Percentiles rank a stretch among this genome's conserved stretches.
phyloP scores from a whole-genome alignment of 208 protist genomes.

The Leishmania tropica region DNA sequence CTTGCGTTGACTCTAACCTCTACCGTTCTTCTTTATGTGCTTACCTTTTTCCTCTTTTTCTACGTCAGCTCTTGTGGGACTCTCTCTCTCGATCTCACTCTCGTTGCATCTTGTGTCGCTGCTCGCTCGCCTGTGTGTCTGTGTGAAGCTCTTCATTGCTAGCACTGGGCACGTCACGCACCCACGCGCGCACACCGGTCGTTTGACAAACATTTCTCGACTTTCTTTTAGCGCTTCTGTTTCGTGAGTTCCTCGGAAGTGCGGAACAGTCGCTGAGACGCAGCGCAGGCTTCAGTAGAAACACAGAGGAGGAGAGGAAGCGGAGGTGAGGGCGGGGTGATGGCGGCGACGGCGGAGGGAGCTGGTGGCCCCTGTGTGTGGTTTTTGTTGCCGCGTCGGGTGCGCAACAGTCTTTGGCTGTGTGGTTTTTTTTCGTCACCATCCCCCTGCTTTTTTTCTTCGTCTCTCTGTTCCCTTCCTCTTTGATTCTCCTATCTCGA shows the following conservation, averaged over 20 bases:
- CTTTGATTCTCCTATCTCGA: neutral
- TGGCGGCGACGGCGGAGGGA: neutral
- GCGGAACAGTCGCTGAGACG: neutral
- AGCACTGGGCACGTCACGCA: neutral
- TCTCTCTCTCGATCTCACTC: neutral
- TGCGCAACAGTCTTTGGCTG: neutral
- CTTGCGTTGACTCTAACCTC: neutral
- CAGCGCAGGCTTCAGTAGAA: neutral
- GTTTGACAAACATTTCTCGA: neutral
- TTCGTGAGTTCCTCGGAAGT: neutral
- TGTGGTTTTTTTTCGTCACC: neutral
- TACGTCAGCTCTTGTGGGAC: neutral
- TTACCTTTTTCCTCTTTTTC: neutral
- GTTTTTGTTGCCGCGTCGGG: neutral
- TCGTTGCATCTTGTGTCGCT: neutral
- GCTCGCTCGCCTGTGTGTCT: neutral
- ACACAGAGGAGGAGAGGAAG: neutral
- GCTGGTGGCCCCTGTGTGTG: neutral
- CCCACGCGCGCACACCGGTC: neutral
- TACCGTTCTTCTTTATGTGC: neutral
- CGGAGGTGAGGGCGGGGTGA: neutral
- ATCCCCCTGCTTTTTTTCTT: neutral
- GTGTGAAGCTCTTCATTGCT: neutral
- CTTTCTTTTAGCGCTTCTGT: neutral
- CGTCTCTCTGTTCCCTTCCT: neutral